phyloP scores from a whole-genome alignment of 2,329 filamentous ascomycete species.

The Xylariaceae sp. region DNA sequence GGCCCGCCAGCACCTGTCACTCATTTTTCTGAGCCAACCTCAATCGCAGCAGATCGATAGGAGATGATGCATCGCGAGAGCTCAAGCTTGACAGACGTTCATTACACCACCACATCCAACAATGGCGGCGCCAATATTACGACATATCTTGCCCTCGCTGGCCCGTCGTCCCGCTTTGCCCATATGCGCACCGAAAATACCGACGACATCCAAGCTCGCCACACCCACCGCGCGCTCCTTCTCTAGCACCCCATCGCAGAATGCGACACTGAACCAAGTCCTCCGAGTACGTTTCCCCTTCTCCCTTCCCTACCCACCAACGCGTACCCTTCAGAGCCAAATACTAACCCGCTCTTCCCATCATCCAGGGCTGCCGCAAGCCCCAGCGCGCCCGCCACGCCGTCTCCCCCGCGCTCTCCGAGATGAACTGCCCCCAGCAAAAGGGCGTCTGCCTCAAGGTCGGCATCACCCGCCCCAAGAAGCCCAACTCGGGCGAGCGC shows the following conservation, averaged over 20 bases:
- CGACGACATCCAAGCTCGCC: constrained; percentile 1
- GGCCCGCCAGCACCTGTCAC: constrained; percentile 5
- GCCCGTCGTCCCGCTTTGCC: constrained; percentile 22
- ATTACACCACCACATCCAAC: background rate
- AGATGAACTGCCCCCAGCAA: constrained; percentile 68
- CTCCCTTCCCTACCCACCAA: background rate
- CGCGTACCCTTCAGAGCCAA: background rate
- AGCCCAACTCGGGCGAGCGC: constrained; percentile 95
- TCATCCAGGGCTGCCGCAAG: constrained; percentile 65
- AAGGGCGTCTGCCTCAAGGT: constrained; percentile 97
- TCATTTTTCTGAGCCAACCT: background rate
- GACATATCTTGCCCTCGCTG: constrained; percentile 26
- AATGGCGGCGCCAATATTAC: constrained; percentile 28
- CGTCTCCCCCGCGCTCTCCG: constrained; percentile 77
- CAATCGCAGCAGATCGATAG: background rate
- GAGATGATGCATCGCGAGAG: background rate
- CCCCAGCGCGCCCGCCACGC: constrained; percentile 78
- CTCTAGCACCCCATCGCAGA: constrained; percentile 51
- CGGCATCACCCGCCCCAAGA: constrained; percentile 92
- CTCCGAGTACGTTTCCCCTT: constrained; percentile 41
- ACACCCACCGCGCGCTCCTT: constrained; percentile 41
- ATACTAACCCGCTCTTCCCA: background rate
- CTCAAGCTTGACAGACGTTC: too few species aligned
- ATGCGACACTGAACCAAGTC: constrained; percentile 70
- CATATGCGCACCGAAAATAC: too few species aligned